Conservation (phyloP, 176 grass and related monocot genomes). For the Triticum monococcum region DNA sequence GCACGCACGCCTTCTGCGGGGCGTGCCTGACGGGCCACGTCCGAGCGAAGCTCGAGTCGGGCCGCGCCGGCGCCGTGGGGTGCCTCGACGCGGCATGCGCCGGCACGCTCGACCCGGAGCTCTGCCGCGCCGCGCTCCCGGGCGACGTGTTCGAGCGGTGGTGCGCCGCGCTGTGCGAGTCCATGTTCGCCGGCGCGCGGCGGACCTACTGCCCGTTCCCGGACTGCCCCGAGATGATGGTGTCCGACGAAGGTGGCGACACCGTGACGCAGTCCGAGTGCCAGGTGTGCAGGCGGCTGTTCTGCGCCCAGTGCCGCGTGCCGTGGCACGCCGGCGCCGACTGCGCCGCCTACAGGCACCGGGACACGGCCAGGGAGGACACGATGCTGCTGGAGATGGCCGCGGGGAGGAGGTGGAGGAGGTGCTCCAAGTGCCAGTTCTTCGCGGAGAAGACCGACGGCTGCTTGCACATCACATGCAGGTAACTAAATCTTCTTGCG, state of each 20-base stretch:
- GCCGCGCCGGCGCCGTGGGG: constrained; percentile 3
- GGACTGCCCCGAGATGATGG: constrained; percentile 55
- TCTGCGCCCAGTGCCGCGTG: constrained; percentile 47
- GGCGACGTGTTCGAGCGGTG: constrained; percentile 40
- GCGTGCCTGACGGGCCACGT: constrained; percentile 48
- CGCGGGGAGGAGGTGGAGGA: constrained; percentile 35
- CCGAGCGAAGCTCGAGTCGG: constrained; percentile 36
- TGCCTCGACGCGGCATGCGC: constrained; percentile 54
- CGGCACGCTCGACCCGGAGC: constrained; percentile 22
- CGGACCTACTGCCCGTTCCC: constrained; percentile 59
- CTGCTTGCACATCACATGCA: constrained; percentile 58
- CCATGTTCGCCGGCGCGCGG: constrained; percentile 17
- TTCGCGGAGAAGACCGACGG: constrained; percentile 44
- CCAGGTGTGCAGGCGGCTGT: constrained; percentile 48
- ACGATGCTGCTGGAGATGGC: constrained; percentile 46
- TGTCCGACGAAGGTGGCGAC: not conserved
- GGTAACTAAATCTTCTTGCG: not conserved
- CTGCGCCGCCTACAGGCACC: constrained; percentile 39
- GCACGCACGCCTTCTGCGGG: constrained; percentile 61
- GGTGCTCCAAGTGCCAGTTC: constrained; percentile 49
- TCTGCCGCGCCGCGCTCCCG: constrained; percentile 26
- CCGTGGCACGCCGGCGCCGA: constrained; percentile 54
- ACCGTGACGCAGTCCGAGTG: constrained; percentile 45
- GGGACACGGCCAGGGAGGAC: constrained; percentile 39
- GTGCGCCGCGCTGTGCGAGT: constrained; percentile 46